Conservation (phyloP, 495 filamentous ascomycete genomes). For the Aspergillus baeticus region DNA sequence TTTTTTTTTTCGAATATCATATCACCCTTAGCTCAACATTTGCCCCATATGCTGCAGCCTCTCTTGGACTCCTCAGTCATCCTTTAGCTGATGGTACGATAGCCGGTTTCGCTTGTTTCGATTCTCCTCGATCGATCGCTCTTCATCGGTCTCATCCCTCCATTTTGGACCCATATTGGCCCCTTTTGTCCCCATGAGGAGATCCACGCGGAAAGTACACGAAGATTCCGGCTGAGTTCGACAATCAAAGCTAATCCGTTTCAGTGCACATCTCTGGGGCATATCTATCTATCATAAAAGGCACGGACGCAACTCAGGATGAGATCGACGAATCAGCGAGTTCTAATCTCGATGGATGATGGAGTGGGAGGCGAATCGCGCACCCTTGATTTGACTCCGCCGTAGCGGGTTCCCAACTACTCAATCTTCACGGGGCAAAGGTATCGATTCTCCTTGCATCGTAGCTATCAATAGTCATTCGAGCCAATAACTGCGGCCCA, state of each 20-base stretch:
- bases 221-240: conserved; percentile 28
- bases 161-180: neutral
- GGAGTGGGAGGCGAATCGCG: conserved; percentile 24
- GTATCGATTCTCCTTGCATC: conserved; percentile 37
- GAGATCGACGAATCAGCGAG: conserved; percentile 36
- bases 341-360: conserved; percentile 22
- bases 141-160: neutral
- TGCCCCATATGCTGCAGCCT: neutral
- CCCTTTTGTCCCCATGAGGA: conserved; percentile 14
- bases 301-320: conserved; percentile 27
- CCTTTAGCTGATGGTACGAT: neutral
- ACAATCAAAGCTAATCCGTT: conserved; percentile 15
- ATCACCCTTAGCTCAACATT: neutral
- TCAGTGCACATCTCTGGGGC: conserved; percentile 11
- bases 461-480: conserved; percentile 35
- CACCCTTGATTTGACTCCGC: conserved; percentile 43
- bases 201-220: conserved; percentile 20
- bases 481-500: conserved; percentile 20
- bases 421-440: conserved; percentile 39
- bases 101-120: neutral
- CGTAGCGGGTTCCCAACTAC: conserved; percentile 30
- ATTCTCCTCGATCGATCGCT: neutral
- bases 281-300: conserved; percentile 40
- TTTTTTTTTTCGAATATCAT: conserved; percentile 9
- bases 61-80: neutral